A percentile compares a stretch with the other conserved stretches of the same genome.
Conservation (phyloP, 371 early-diverging fungal species). For the Rhizopus delemar region DNA sequence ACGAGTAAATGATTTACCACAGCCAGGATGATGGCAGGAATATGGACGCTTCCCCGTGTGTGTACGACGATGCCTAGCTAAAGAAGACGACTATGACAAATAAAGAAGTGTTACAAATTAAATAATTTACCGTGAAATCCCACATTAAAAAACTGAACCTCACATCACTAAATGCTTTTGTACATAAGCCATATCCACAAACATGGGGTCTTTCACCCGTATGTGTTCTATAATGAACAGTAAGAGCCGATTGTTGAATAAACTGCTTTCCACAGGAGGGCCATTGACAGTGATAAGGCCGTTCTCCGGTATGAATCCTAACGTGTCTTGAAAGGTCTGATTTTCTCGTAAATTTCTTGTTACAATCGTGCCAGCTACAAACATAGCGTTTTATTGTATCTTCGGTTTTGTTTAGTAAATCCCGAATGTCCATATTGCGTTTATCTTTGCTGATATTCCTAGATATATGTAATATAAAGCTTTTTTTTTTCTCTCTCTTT, state of each 20-base stretch:
- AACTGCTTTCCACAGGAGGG: conserved; percentile 73
- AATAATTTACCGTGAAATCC: not conserved
- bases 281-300: conserved; percentile 67
- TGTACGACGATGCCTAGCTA: conserved; percentile 53
- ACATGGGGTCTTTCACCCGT: conserved; percentile 79
- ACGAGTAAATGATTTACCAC: conserved; percentile 65
- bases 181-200: conserved; percentile 62
- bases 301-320: conserved; percentile 75
- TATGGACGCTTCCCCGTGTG: conserved; percentile 54
- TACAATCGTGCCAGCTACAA: conserved; percentile 67
- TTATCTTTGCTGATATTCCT: not conserved
- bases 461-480: not conserved
- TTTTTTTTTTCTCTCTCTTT: too few relatives aligned
- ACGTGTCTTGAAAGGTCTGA: conserved; percentile 77
- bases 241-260: conserved; percentile 79
- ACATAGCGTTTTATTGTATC: conserved; percentile 52
- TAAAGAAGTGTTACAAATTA: conserved; percentile 4
- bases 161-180: conserved; percentile 64
- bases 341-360: conserved; percentile 77
- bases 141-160: conserved; percentile 15
- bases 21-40: conserved; percentile 44
- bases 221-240: conserved; percentile 77
- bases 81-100: conserved; percentile 43
- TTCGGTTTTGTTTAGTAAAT: conserved; percentile 41
- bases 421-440: conserved; percentile 46